Evolutionary conservation across 2,329 filamentous ascomycete species (phyloP).

Genomic region (Aureobasidium musti): DNA sequence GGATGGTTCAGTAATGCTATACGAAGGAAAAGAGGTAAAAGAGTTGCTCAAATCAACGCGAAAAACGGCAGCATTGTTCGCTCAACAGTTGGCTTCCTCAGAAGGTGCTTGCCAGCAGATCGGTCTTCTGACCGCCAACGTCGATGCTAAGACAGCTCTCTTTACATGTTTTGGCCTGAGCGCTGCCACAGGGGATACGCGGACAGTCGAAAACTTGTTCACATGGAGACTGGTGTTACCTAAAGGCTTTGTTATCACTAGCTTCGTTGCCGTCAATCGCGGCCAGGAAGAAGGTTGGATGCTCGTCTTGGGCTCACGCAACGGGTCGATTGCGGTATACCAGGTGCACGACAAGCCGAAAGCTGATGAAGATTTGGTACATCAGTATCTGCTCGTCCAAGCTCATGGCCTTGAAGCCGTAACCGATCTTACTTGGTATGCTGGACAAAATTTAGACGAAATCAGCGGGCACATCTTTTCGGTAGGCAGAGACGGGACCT

Average conservation of each 20-base stretch:
- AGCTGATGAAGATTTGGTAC: background rate
- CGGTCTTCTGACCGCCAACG: slow-evolving; percentile 44
- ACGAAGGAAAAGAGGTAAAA: slow-evolving; percentile 34
- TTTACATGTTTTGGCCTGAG: background rate
- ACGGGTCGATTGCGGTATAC: slow-evolving; percentile 54
- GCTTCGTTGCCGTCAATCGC: slow-evolving; percentile 41
- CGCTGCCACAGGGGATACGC: background rate
- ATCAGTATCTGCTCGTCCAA: slow-evolving; percentile 32
- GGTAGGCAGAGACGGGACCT: slow-evolving; percentile 75
- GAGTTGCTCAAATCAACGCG: slow-evolving; percentile 39
- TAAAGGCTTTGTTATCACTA: slow-evolving; percentile 55
- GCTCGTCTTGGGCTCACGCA: slow-evolving; percentile 56
- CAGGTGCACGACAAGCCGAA: background rate
- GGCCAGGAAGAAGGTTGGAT: background rate
- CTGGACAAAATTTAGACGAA: slow-evolving; percentile 7
- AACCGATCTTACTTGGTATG: slow-evolving; percentile 58
- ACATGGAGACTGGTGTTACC: slow-evolving; percentile 37
- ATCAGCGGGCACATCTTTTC: slow-evolving; percentile 61
- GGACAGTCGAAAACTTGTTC: background rate
- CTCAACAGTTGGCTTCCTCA: slow-evolving; percentile 6
- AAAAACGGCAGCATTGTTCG: slow-evolving; percentile 49
- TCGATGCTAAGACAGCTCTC: slow-evolving; percentile 42
- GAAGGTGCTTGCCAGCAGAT: slow-evolving; percentile 12
- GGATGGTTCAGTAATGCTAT: slow-evolving; percentile 49
- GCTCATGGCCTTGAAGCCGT: slow-evolving; percentile 64